A percentile compares a stretch with the other conserved stretches of the same genome.
Evolutionary conservation across 2,329 filamentous ascomycete genomes (phyloP).

Genomic region (Aspergillus proliferans): DNA sequence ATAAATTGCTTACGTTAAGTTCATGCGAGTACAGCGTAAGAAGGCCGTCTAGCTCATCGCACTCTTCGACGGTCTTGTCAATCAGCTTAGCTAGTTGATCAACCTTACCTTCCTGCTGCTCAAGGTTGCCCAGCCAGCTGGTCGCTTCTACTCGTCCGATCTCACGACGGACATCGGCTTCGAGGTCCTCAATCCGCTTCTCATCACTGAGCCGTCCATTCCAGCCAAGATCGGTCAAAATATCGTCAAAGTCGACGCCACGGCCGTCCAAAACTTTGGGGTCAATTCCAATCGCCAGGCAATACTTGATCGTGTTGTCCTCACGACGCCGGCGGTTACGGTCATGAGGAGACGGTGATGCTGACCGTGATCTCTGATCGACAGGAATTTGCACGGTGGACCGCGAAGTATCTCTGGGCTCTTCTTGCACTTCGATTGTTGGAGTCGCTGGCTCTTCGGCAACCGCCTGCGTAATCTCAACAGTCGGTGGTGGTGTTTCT

Average conservation of each 20-base stretch:
- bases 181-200: constrained; percentile 72
- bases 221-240: constrained; percentile 85
- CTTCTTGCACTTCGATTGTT: constrained; percentile 15
- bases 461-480: constrained; percentile 34
- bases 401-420: constrained; percentile 17
- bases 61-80: constrained; percentile 86
- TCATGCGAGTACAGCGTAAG: constrained; percentile 93
- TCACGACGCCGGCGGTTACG: constrained; percentile 57
- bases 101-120: constrained; percentile 85
- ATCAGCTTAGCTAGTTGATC: constrained; percentile 79
- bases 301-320: constrained; percentile 72
- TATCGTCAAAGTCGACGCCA: constrained; percentile 72
- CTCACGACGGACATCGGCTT: constrained; percentile 77
- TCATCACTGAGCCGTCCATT: constrained; percentile 68
- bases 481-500: constrained; percentile 26
- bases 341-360: constrained; percentile 40
- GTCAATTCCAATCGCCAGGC: constrained; percentile 72
- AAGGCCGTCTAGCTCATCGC: constrained; percentile 90
- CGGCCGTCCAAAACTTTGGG: constrained; percentile 67
- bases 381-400: constrained; percentile 13
- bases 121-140: constrained; percentile 76
- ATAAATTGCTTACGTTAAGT: constrained; percentile 62
- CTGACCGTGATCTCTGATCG: constrained; percentile 25
- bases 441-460: constrained; percentile 24
- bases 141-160: constrained; percentile 86